A percentile compares a stretch with the other conserved stretches of the same genome.
phyloP scores from a whole-genome alignment of 352 stramenopile species.

The Hyaloperonospora arabidopsidis region DNA sequence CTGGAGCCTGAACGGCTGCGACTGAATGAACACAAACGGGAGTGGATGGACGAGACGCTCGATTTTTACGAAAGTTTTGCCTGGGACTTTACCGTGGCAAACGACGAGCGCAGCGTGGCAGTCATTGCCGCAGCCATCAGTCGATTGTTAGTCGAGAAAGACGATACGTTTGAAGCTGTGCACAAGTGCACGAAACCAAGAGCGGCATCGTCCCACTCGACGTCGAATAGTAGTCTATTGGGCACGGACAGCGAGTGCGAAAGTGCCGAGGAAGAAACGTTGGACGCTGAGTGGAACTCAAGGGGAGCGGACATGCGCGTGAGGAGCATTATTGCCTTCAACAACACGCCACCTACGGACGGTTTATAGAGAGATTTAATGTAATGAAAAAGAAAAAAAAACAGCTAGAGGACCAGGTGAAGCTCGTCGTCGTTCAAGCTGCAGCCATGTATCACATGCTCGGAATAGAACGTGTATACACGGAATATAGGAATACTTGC shows the following conservation, averaged over 20 bases:
- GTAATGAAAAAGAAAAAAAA: constrained; percentile 10
- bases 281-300: constrained; percentile 8
- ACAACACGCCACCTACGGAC: constrained; percentile 27
- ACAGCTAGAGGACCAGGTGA: not conserved
- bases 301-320: not conserved
- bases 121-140: constrained; percentile 54
- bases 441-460: too few species aligned
- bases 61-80: constrained; percentile 71
- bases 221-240: constrained; percentile 38
- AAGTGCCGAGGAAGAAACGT: constrained; percentile 30
- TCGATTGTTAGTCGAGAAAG: constrained; percentile 34
- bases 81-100: constrained; percentile 71
- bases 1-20: constrained; percentile 65
- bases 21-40: constrained; percentile 77
- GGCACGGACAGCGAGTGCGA: constrained; percentile 75
- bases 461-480: too few species aligned
- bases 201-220: constrained; percentile 9
- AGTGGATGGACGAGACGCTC: constrained; percentile 81
- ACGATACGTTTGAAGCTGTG: constrained; percentile 59
- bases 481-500: too few species aligned
- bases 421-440: too few species aligned
- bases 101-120: constrained; percentile 48
- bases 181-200: constrained; percentile 47
- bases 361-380: constrained; percentile 12
- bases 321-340: constrained; percentile 68